Evolutionary conservation across 495 filamentous ascomycete species (phyloP), one percentile per base, ranked within the genome.

Genomic region (Parmelia sp.): DNA sequence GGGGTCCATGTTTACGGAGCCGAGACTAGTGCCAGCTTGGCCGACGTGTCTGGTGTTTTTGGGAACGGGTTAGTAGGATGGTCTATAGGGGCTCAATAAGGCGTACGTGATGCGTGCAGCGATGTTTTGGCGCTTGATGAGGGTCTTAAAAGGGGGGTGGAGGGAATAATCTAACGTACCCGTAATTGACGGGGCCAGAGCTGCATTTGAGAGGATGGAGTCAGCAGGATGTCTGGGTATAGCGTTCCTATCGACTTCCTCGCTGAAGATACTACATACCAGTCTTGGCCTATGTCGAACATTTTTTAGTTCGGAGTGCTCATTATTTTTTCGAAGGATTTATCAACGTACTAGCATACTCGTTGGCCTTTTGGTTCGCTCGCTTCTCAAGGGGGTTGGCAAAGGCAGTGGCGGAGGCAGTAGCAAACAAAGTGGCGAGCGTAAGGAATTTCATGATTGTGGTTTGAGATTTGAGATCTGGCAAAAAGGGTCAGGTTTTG

Each of bases 1-100:
- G 40, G 58, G 58, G 40, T 60, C 58, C 58, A 60, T 60, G 58
- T 60, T 60, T 7, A 60, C 58, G 29, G n/a, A 10, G 14, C 19
- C 58, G 10, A 40, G 14, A 17, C 3, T 21, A 4, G n/a, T 9
- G 12, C 36, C 36, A 37, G 55, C 19, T 4, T 44, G 40, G 11
- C 36, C 36, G 36, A 37, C 36, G 37, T 40, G 37, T 44, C 40
- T 44, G 40, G 3, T 21, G 19, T 4, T 44, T 8, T 10, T 4
- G 5, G 40, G 17, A 8, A 44, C 40, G 3, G 40, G 40, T 44
- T 44, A 44, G 40, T 19, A 8, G 4, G n/a, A 21, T 44, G 8
- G 40, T 8, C 15, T n/a, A 8, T 21, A 19, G 36, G 36, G 36
- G 36, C 36, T 19, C 0, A 19, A 44, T 44, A 19, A 44, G 40